Evolutionary conservation across 305 asterid genomes (phyloP).

Genomic region (Solanum hybrid): DNA sequence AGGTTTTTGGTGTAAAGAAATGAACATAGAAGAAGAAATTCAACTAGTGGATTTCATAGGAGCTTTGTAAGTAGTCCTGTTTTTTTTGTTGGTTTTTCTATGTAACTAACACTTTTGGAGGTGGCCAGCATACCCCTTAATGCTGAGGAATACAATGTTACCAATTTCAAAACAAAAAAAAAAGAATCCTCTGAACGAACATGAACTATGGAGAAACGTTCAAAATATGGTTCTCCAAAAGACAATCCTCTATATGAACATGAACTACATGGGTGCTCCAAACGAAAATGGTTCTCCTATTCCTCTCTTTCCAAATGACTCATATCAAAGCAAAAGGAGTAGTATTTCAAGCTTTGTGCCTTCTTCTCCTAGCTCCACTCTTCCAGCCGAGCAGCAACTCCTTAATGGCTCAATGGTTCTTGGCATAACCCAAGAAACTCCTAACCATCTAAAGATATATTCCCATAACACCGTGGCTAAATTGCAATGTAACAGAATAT

Average conservation of each 20-base stretch:
- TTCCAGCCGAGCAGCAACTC: not conserved
- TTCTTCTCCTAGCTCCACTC: not conserved
- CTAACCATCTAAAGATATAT: not conserved
- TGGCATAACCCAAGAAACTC: not conserved
- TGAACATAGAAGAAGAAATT: too few relatives aligned
- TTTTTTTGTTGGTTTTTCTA: too few relatives aligned
- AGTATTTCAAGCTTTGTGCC: not conserved
- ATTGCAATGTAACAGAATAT: not conserved
- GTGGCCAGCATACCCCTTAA: too few relatives aligned
- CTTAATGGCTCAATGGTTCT: not conserved
- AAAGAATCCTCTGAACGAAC: too few relatives aligned
- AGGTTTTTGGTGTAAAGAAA: too few relatives aligned
- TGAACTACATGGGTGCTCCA: not conserved
- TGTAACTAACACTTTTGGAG: too few relatives aligned
- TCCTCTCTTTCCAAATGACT: not conserved
- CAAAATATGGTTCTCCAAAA: not conserved
- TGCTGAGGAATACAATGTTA: too few relatives aligned
- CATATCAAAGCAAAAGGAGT: not conserved
- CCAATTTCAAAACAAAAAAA: too few relatives aligned
- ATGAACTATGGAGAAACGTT: too few relatives aligned
- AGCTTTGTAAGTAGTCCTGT: too few relatives aligned
- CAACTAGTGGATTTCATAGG: too few relatives aligned
- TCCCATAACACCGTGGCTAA: not conserved
- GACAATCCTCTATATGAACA: not conserved
- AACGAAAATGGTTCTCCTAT: not conserved